Evolutionary conservation across 768 basidiomycete species (phyloP), one percentile per base, ranked within the genome.

Genomic region (Cytidiella melzeri): DNA sequence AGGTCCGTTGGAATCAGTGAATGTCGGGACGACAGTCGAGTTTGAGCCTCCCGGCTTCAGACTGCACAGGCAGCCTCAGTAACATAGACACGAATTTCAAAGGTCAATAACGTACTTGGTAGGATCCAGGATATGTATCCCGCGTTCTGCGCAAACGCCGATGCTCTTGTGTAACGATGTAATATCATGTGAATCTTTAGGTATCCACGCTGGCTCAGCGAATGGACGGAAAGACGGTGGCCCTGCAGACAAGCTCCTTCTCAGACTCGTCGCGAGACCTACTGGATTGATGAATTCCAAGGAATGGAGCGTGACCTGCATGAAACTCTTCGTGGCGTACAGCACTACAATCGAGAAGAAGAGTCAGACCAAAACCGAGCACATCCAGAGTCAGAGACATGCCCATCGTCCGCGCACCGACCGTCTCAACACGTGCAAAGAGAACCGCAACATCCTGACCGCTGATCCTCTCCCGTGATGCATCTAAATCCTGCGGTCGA

Each of bases 121-220:
- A 20, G 84, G 85, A 57, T 85, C 80, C 7, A 79, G 68, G 37
- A 89, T 79, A 6, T 81, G 72, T 26, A 92, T 73, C 10, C 82
- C 78, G 24, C 79, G 77, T 27, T 76, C 75, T 0, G 81, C 80
- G 54, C 80, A 80, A 21, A 92, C 73, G 0, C 80, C 83, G 5
- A 89, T 69, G 0, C 75, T 83, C 63, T 80, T 85, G 4, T 68
- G 66, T 28, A 92, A 62, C 12, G 80, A 68, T 3, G 73, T 76
- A 23, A 89, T 68, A 47, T 80, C 75, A 47, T 75, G 74, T 0
- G 80, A 80, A 49, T 90, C 87, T 59, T 79, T 83, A 0, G 89
- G 83, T 41, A 91, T 74, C 55, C 79, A 83, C 10, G 83, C 75
- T 2, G 79, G 66, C 87, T 84, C 79, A 36, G 86, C 85, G 57